Percentiles rank a stretch among this genome's conserved stretches.
phyloP scores from a whole-genome alignment of 148 eudicot genomes.

The Fallopia convolvulus region DNA sequence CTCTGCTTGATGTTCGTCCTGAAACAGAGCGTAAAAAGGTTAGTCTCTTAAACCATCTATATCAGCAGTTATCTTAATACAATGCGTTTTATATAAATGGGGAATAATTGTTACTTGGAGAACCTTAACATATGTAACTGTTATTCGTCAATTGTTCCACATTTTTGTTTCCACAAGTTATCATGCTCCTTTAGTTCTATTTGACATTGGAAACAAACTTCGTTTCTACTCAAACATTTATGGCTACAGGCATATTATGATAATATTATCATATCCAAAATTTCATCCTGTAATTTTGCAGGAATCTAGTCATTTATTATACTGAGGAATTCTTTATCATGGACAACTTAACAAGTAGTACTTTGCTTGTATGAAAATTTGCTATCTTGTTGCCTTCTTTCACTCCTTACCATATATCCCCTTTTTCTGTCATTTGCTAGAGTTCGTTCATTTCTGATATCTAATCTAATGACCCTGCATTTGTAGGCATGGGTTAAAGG shows the following conservation, averaged over 20 bases:
- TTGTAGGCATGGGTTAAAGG: slow-evolving; percentile 94
- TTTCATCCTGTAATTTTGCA: not conserved
- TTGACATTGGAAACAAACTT: not conserved
- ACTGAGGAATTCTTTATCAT: not conserved
- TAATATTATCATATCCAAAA: not conserved
- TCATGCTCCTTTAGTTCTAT: not conserved
- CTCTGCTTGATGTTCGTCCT: slow-evolving; percentile 88
- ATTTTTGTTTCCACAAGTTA: not conserved
- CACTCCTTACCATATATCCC: not conserved
- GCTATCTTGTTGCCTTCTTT: not conserved
- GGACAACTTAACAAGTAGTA: not conserved
- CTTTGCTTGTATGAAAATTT: not conserved
- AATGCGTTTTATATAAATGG: not conserved
- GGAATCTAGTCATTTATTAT: not conserved
- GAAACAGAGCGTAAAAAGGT: slow-evolving; percentile 76
- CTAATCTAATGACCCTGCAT: slow-evolving; percentile 13
- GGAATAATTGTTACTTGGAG: not conserved
- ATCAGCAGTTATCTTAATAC: slow-evolving; percentile 10
- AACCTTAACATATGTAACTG: not conserved
- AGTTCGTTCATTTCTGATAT: not conserved
- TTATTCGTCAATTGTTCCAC: not conserved
- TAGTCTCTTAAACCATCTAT: not conserved
- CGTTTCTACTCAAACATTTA: not conserved
- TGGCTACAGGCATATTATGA: not conserved
- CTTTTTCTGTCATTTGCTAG: not conserved